Percentiles rank a stretch among this genome's conserved stretches.
These are phyloP conservation scores for Rhizophora mangle DNA, from an alignment of 345 rosid genomes.

Conservation along the genomic window DNA sequence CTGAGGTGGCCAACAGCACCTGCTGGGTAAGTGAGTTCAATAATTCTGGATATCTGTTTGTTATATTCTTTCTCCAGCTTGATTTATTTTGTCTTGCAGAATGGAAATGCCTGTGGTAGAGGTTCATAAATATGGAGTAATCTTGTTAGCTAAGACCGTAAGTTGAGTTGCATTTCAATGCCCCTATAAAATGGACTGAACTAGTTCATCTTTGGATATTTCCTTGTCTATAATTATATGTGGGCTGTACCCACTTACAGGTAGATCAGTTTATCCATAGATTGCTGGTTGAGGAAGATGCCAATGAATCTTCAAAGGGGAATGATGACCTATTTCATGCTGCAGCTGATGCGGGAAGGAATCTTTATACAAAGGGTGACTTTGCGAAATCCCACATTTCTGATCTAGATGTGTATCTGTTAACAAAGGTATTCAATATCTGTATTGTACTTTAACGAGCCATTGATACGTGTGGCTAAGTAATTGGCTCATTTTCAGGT, in stretches of 20 bases:
- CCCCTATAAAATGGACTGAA: neutral
- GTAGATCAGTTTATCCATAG: constrained; percentile 27
- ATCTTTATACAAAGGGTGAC: constrained; percentile 21
- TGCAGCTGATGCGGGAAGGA: constrained; percentile 16
- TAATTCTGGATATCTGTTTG: neutral
- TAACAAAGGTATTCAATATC: constrained; percentile 15
- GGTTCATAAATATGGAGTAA: constrained; percentile 30
- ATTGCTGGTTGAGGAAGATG: constrained; percentile 30
- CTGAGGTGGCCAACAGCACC: constrained; percentile 35
- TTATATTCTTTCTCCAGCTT: neutral
- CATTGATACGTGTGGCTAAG: constrained; percentile 5
- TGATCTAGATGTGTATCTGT: constrained; percentile 23
- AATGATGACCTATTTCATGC: constrained; percentile 17
- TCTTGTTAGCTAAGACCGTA: constrained; percentile 28
- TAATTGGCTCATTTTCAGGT: constrained; percentile 14
- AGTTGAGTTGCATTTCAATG: neutral
- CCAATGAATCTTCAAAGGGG: constrained; percentile 5
- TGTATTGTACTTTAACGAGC: constrained; percentile 3
- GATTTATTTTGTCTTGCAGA: constrained; percentile 15
- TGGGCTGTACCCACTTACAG: constrained; percentile 4
- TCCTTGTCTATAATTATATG: neutral
- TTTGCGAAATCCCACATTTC: constrained; percentile 22
- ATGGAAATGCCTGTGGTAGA: constrained; percentile 30
- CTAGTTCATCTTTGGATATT: neutral
- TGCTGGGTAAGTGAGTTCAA: constrained; percentile 18